A percentile compares a stretch with the other conserved stretches of the same genome.
These are phyloP conservation scores for Ogataea chonburiensis DNA, from an alignment of 805 yeast genomes.

Conservation along the genomic window DNA sequence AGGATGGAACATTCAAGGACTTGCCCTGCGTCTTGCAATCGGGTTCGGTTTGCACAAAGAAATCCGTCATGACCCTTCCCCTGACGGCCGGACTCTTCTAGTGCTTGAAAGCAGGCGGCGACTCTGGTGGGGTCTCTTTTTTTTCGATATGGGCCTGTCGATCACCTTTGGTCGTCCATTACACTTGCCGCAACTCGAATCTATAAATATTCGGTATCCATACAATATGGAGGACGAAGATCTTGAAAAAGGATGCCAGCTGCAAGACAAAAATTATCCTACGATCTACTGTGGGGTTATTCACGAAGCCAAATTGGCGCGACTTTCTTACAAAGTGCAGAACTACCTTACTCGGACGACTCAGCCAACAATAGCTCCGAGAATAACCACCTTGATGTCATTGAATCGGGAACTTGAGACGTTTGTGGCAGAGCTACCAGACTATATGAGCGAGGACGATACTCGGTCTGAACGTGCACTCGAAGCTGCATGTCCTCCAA, in stretches of 20 bases:
- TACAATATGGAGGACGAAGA: conserved; percentile 41
- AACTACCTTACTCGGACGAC: conserved; percentile 32
- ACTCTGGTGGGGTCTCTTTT: conserved; percentile 58
- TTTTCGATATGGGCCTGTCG: conserved; percentile 54
- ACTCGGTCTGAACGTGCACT: conserved; percentile 5
- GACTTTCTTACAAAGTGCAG: conserved; percentile 40
- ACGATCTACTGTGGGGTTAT: conserved; percentile 51
- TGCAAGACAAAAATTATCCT: conserved; percentile 32
- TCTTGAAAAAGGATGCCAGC: conserved; percentile 12
- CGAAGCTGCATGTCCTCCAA: conserved; percentile 5
- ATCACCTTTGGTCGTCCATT: conserved; percentile 57
- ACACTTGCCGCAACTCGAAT: conserved; percentile 40
- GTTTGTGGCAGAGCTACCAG: conserved; percentile 40
- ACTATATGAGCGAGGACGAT: conserved; percentile 37
- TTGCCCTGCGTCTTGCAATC: conserved; percentile 57
- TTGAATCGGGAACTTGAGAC: conserved; percentile 38
- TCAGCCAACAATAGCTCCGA: background rate
- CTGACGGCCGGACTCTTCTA: conserved; percentile 13
- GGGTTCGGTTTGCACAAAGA: conserved; percentile 55
- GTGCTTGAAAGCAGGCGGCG: conserved; percentile 48
- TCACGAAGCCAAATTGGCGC: conserved; percentile 44
- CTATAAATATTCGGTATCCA: conserved; percentile 44
- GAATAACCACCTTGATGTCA: conserved; percentile 3
- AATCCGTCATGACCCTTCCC: conserved; percentile 29
- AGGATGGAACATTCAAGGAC: conserved; percentile 57